These are phyloP conservation scores for Moniliophthora roreri DNA, from an alignment of 1,284 basidiomycete genomes.

Conservation along the genomic window DNA sequence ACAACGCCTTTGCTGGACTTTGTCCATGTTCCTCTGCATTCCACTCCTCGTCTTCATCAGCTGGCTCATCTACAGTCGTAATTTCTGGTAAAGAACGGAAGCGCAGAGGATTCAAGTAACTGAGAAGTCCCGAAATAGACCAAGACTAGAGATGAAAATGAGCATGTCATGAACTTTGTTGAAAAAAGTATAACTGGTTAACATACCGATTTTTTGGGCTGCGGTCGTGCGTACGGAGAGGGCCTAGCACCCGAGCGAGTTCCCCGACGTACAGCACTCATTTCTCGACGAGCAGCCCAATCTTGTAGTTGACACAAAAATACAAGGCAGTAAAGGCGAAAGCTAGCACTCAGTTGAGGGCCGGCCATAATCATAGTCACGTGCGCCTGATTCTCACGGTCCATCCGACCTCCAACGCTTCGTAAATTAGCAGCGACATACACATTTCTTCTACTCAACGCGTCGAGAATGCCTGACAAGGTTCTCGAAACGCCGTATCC, in stretches of 20 bases:
- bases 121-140: constrained; percentile 47
- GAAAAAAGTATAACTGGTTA: neutral
- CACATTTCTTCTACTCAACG: neutral
- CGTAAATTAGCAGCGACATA: neutral
- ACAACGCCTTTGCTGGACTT: constrained; percentile 25
- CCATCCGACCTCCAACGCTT: neutral
- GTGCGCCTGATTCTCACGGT: neutral
- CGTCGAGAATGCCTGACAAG: constrained; percentile 64
- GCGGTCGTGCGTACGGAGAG: constrained; percentile 36
- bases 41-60: constrained; percentile 17
- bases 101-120: constrained; percentile 46
- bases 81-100: constrained; percentile 17
- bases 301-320: neutral
- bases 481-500: constrained; percentile 74
- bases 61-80: constrained; percentile 11
- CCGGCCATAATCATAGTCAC: neutral
- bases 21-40: constrained; percentile 13
- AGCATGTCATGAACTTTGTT: constrained; percentile 7
- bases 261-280: constrained; percentile 52
- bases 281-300: constrained; percentile 20
- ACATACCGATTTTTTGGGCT: constrained; percentile 45
- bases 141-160: constrained; percentile 39
- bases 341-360: constrained; percentile 6
- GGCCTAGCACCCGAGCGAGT: constrained; percentile 39
- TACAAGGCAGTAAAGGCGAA: neutral